Evolutionary conservation across 306 rosid genomes (phyloP).

Genomic region (Gynostemma pentaphyllum): DNA sequence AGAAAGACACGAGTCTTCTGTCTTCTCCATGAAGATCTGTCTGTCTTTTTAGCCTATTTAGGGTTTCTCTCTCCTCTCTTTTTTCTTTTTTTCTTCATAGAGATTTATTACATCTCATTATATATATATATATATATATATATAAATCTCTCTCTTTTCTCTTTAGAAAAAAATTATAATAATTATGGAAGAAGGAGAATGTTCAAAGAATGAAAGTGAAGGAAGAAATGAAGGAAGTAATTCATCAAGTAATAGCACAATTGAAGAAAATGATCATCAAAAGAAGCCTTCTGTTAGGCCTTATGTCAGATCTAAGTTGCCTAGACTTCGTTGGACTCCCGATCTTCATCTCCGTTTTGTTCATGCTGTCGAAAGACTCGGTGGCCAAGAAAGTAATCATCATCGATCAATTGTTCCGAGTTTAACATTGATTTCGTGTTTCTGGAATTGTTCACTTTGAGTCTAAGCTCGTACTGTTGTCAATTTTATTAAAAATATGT

Average conservation of each 20-base stretch:
- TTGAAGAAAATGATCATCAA: slow-evolving; percentile 49
- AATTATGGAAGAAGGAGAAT: slow-evolving; percentile 5
- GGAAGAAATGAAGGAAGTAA: slow-evolving; percentile 22
- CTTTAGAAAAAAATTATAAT: too few species aligned
- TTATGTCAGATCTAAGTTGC: slow-evolving; percentile 86
- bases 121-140: too few species aligned
- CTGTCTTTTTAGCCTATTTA: background rate
- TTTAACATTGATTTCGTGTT: too few species aligned
- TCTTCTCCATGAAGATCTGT: slow-evolving; percentile 14
- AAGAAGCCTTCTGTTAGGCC: slow-evolving; percentile 59
- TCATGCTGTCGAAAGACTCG: slow-evolving; percentile 85
- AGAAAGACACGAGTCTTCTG: slow-evolving; percentile 11
- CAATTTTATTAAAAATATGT: too few species aligned
- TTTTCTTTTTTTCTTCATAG: background rate
- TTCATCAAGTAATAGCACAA: slow-evolving; percentile 89
- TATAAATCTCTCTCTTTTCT: too few species aligned
- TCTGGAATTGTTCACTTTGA: too few species aligned
- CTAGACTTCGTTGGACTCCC: slow-evolving; percentile 85
- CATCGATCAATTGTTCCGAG: too few species aligned
- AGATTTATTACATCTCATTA: too few species aligned
- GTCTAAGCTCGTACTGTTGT: too few species aligned
- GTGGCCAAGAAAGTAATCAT: slow-evolving; percentile 86
- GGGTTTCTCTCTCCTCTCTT: slow-evolving; percentile 4
- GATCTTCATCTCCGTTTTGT: slow-evolving; percentile 86
- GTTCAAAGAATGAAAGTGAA: slow-evolving; percentile 1